Evolutionary conservation across 2,329 filamentous ascomycete species (phyloP), one percentile per base, ranked within the genome.

Genomic region (Arachnopeziza araneosa): DNA sequence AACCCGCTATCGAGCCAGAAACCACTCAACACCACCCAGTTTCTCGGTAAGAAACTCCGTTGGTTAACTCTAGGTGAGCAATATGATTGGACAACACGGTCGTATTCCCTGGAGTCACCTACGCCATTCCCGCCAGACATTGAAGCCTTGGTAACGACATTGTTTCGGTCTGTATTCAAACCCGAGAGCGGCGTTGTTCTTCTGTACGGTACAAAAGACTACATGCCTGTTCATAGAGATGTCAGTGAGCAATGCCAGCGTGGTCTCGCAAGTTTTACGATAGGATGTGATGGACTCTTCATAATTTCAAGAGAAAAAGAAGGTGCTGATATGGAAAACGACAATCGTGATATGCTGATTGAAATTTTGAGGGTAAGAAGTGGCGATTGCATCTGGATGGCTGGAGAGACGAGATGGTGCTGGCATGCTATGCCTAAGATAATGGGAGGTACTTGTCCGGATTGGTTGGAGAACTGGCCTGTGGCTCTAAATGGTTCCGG

Each of bases 381-480:
- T 1, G 93, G 95, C 0, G 93, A 97, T 76, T 91, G 87, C 1
- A 86, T 98, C 1, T 92, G 96, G 72, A 97, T 99, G 93, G 87
- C 84, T 57, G 83, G 88, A 19, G 80, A 86, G 63, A 88, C 90
- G 2, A 81, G 93, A 55, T 96, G 91, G 75, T 92, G 93, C 2
- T 98, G 93, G 93, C 93, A 98, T 76, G 93, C 91, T 12, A 92
- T 98, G 26, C 93, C 93, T 5, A 96, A 93, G 73, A 87, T 98
- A 8, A 73, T 97, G 50, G 83, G 84, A 50, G 84, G 79, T 0
- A 96, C 91, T 0, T 97, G 93, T 75, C 93, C 93, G 0, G 77
- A 77, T 0, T 89, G 86, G 74, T 73, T 98, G 59, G 76, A 79
- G 57, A 78, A 89, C 49, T 98, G 93, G 93, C 93, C 93, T 14